Evolutionary conservation across 2,329 filamentous ascomycete genomes (phyloP).

Genomic region (Zymoseptoria pseudotritici): DNA sequence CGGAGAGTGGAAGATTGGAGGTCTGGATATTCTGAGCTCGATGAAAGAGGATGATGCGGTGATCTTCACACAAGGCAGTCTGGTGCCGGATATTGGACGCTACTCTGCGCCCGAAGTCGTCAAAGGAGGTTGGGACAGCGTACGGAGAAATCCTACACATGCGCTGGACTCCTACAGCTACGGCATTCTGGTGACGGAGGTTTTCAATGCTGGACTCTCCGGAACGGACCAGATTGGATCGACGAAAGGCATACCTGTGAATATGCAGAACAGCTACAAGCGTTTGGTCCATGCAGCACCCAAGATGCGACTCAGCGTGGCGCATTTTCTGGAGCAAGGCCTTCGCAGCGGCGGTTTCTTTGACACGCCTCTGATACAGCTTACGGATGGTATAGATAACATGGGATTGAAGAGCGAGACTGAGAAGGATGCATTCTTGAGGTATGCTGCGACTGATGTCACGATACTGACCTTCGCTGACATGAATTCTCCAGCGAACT

Average conservation of each 20-base stretch:
- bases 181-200: conserved; percentile 77
- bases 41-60: conserved; percentile 93
- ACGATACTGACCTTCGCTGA: neutral
- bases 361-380: conserved; percentile 81
- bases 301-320: conserved; percentile 76
- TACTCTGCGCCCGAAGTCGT: conserved; percentile 84
- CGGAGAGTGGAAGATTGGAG: conserved; percentile 94
- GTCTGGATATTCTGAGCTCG: conserved; percentile 87
- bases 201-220: conserved; percentile 78
- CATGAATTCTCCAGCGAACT: conserved; percentile 52
- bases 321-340: conserved; percentile 85
- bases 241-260: conserved; percentile 75
- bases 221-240: conserved; percentile 74
- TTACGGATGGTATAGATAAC: conserved; percentile 89
- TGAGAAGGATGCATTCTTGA: conserved; percentile 78
- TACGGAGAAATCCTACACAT: conserved; percentile 72
- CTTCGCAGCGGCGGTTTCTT: conserved; percentile 78
- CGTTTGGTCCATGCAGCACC: conserved; percentile 81
- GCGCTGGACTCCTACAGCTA: conserved; percentile 85
- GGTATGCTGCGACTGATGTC: conserved; percentile 37
- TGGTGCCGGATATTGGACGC: conserved; percentile 74
- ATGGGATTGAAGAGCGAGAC: conserved; percentile 77
- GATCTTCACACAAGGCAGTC: conserved; percentile 82
- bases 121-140: conserved; percentile 81
- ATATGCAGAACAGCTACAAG: conserved; percentile 88